Base-by-base conservation (phyloP, 192 early-diverging fungal species). In the Cladochytrium replicatum region DNA sequence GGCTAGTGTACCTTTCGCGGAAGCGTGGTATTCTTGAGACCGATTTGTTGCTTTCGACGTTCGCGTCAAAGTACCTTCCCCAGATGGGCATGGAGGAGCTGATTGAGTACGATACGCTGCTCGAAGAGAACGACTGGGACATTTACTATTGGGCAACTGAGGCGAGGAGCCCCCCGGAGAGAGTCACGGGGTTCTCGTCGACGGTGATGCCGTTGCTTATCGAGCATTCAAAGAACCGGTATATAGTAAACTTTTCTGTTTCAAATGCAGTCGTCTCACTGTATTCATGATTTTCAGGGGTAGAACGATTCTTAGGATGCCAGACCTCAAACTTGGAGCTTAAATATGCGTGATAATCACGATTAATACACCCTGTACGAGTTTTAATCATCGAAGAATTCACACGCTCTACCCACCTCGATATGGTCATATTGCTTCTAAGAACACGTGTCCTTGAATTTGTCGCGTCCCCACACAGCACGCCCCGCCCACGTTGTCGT, bases 11-110 rank as follows among this genome's bases (percentile, higher is more conserved):
- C 56, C 78, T 84, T 48, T 81, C 84, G 41, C 83, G 94, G 29
- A 98, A 98, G 58, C 68, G 94, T 15, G 92, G 94, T 17, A 98
- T 94, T 37, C 77, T 95, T 9, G 94, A 98, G 54, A 86, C 83
- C 1, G 94, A 95, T 56, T 70, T 95, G 48, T 49, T 97, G 40
- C 63, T 95, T 6, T 89, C 87, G 27, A 95, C 92, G 2, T 94
- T 89, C 75, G 84, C 88, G 8, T 60, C 64, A 30, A 74, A 80
- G 34, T 66, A 81, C 52, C 55, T 98, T 22, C 28, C 29, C 8
- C 22, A 37, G 0, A 61, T 91, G 43, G 46, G 65, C 19, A 52
- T 64, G 25, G 52, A 60, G 2, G 75, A 91, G 50, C 62, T 96
- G 54, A 57, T 57, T 3, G 81, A 91, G 46, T 81, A 86, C 44